phyloP scores from a whole-genome alignment of 306 rosid genomes.

The Malus domestica region DNA sequence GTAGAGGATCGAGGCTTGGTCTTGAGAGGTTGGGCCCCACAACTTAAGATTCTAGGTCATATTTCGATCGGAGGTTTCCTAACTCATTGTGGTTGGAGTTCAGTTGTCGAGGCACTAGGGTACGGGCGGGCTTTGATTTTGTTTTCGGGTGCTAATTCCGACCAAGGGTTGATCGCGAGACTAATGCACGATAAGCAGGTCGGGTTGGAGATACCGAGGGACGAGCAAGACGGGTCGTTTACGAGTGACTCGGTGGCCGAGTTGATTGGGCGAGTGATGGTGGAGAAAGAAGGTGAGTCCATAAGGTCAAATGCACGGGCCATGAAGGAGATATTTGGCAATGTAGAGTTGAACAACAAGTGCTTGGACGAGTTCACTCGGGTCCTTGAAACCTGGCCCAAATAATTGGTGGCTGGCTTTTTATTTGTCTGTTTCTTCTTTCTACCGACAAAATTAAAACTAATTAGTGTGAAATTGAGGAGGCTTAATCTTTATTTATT shows the following conservation, averaged over 20 bases:
- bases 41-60: conserved; percentile 4
- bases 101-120: conserved; percentile 12
- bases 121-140: conserved; percentile 6
- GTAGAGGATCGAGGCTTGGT: conserved; percentile 5
- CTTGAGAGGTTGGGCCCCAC: conserved; percentile 17
- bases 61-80: background rate
- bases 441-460: too few relatives aligned
- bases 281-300: background rate
- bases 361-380: background rate
- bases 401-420: too few relatives aligned
- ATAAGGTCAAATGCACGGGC: background rate
- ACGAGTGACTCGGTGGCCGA: conserved; percentile 7
- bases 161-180: conserved; percentile 10
- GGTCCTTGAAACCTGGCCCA: background rate
- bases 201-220: conserved; percentile 7
- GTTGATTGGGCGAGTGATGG: conserved; percentile 1
- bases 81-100: conserved; percentile 26
- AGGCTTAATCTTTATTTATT: too few relatives aligned
- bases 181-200: background rate
- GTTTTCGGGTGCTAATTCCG: conserved; percentile 5
- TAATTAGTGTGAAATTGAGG: too few relatives aligned
- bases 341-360: background rate
- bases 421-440: too few relatives aligned
- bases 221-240: conserved; percentile 6
- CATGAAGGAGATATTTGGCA: conserved; percentile 6